Percentiles rank a stretch among this genome's conserved stretches.
These are phyloP conservation scores for Pseudoperonospora humuli DNA, from an alignment of 352 stramenopile species.

Conservation along the genomic window DNA sequence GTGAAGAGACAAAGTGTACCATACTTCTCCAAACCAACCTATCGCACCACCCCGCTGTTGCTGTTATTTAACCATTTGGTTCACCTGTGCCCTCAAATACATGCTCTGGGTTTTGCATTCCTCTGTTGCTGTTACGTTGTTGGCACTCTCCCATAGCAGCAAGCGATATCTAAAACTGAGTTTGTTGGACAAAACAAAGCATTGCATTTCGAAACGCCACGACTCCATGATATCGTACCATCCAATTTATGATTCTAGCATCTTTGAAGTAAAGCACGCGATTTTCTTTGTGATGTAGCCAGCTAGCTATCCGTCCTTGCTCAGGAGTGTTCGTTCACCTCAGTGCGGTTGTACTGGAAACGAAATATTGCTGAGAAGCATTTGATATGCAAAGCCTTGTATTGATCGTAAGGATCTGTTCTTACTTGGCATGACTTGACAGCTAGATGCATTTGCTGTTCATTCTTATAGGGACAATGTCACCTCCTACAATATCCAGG, in stretches of 20 bases:
- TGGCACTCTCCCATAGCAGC: constrained; percentile 5
- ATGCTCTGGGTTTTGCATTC: constrained; percentile 16
- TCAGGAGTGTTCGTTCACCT: too few species aligned
- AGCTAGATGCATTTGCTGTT: too few species aligned
- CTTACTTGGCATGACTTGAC: too few species aligned
- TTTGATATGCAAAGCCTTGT: too few species aligned
- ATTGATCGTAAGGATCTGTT: too few species aligned
- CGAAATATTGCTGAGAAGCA: too few species aligned
- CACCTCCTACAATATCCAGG: too few species aligned
- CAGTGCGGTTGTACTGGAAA: too few species aligned
- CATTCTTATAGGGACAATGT: too few species aligned
- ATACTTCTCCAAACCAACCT: constrained; percentile 17
- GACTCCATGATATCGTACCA: not conserved
- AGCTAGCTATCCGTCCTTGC: too few species aligned
- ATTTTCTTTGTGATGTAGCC: too few species aligned
- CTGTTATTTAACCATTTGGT: constrained; percentile 36
- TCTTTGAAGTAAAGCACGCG: not conserved
- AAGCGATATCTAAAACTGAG: not conserved
- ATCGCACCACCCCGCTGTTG: constrained; percentile 12
- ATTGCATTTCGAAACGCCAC: not conserved
- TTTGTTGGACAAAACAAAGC: constrained; percentile 4
- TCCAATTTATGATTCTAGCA: not conserved
- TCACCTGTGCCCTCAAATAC: constrained; percentile 23
- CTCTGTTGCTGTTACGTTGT: constrained; percentile 3
- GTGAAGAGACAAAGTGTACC: constrained; percentile 25